Conservation (phyloP, 768 basidiomycete genomes). For the Tricholoma bakamatsutake region DNA sequence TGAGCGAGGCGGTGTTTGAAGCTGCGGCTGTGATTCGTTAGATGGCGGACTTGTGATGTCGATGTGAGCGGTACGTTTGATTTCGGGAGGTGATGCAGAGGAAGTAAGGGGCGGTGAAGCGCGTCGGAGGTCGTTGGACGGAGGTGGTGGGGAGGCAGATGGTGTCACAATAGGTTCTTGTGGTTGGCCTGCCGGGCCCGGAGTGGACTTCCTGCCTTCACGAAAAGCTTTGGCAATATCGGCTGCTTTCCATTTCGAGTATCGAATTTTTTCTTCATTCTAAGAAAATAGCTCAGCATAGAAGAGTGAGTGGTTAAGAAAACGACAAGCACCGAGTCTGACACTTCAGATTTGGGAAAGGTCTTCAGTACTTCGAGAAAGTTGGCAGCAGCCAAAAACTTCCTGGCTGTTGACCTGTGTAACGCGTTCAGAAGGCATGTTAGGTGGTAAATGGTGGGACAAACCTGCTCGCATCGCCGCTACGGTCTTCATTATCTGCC, state of each 20-base stretch:
- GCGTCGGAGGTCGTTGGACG: conserved; percentile 9
- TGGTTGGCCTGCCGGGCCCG: conserved; percentile 62
- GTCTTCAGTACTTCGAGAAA: conserved; percentile 86
- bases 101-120: conserved; percentile 19
- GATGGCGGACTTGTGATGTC: conserved; percentile 1
- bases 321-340: conserved; percentile 46
- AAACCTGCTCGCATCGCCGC: conserved; percentile 70
- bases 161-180: conserved; percentile 15
- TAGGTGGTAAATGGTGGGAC: conserved; percentile 7
- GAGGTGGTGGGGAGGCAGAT: conserved; percentile 5
- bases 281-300: conserved; percentile 22
- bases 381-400: conserved; percentile 91
- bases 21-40: neutral
- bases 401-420: conserved; percentile 79
- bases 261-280: conserved; percentile 85
- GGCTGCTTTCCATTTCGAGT: conserved; percentile 96
- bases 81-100: conserved; percentile 18
- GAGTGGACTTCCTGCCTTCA: conserved; percentile 80
- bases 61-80: conserved; percentile 19
- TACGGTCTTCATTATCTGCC: conserved; percentile 90
- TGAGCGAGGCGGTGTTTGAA: conserved; percentile 12
- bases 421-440: conserved; percentile 7
- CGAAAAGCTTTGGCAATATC: conserved; percentile 92
- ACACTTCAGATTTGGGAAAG: conserved; percentile 56
- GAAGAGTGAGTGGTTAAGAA: neutral